Base-by-base conservation (phyloP, 129 eudicot genomes). In the Saussurea involucrata region DNA sequence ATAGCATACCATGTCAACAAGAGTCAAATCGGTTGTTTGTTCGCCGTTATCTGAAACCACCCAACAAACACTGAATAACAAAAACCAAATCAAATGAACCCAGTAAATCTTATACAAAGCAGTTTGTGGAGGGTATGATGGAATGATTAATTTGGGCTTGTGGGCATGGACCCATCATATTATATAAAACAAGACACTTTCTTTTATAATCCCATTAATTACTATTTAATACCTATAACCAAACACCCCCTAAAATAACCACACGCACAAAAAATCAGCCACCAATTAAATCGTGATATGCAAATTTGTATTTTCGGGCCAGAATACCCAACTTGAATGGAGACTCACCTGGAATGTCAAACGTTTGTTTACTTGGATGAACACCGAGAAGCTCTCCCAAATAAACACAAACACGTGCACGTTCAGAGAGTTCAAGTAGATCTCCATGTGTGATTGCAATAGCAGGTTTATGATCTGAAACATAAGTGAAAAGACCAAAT, bases 361-460 rank as follows among this genome's bases (percentile, higher is more conserved):
- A 94, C 57, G 86, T 87, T 72, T 93, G 98, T 49, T 72, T 84
- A 17, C 72, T 80, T 28, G 98, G 92, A 73, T 87, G 92, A 66
- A 91, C 64, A 69, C 92, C 91, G 66, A 91, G 76, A 69, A 87
- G 73, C 75, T 89, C 81, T 68, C 98, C 98, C 24, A 91, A 78
- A 86, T 83, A 76, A 68, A 91, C 71, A 71, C 97, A 84, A 8
- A 94, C 73, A 31, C 86, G 86, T 69, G 82, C 85, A 58, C 96
- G 93, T 37, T 94, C 97, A 49, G 82, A 66, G 11, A 76, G 69
- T 46, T 93, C 65, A 65, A 94, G 91, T 75, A 94, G 70, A 85
- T 94, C 98, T 75, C 97, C 98, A 67, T 91, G 96, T 60, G 98
- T 94, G 69, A 94, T 85, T 63, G 86, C 98, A 74, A 94, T 80